Conservation (phyloP, 176 grass and related monocot species). For the Typha latifolia region DNA sequence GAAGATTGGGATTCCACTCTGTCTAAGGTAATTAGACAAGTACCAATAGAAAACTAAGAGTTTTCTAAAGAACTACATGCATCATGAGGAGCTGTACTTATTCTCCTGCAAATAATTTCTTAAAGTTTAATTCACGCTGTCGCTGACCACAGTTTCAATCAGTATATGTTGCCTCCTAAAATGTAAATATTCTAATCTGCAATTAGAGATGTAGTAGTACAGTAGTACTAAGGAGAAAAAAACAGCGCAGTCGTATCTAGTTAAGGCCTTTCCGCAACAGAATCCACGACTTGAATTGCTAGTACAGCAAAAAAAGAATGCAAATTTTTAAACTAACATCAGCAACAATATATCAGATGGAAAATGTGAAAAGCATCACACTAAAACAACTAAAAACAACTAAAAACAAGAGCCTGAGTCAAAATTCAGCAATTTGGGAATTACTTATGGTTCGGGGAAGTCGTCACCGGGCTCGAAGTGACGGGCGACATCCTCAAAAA, state of each 20-base stretch:
- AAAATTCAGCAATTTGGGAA: constrained; percentile 12
- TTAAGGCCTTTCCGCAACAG: not conserved
- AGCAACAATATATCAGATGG: not conserved
- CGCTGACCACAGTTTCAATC: too few species aligned
- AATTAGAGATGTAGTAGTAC: too few species aligned
- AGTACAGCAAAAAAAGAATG: not conserved
- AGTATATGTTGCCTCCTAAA: too few species aligned
- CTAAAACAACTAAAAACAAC: constrained; percentile 8
- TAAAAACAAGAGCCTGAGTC: constrained; percentile 19
- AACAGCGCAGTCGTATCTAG: not conserved
- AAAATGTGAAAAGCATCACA: constrained; percentile 5
- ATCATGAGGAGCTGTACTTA: too few species aligned
- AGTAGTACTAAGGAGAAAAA: too few species aligned
- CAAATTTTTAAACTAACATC: not conserved
- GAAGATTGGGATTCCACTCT: too few species aligned
- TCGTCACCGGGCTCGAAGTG: constrained; percentile 53
- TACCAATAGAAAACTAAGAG: too few species aligned
- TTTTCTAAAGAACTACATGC: too few species aligned
- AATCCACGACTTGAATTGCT: not conserved
- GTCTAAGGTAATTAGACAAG: too few species aligned
- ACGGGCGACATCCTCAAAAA: constrained; percentile 42
- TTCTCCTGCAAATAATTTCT: too few species aligned
- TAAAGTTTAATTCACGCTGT: too few species aligned
- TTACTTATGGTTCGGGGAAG: constrained; percentile 63
- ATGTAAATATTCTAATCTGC: too few species aligned